A percentile compares a stretch with the other conserved stretches of the same genome.
Evolutionary conservation across 305 asterid genomes (phyloP).

Genomic region (Solanum hybrid): DNA sequence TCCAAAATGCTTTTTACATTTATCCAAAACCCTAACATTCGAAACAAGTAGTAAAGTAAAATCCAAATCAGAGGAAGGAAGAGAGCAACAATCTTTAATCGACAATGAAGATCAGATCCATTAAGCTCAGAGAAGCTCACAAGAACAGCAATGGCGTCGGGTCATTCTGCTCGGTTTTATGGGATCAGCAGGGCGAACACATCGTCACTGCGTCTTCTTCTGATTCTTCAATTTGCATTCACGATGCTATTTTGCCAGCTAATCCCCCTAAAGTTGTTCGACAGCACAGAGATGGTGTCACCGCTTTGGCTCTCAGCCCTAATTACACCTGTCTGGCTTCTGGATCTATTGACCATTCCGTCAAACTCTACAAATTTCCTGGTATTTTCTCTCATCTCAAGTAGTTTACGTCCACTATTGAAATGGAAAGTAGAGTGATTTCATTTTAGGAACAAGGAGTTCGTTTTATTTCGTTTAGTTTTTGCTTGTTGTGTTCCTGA

Average conservation of each 20-base stretch:
- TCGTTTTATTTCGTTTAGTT: not conserved
- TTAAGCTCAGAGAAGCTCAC: conserved; percentile 93
- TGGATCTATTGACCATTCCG: conserved; percentile 89
- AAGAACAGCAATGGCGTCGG: conserved; percentile 22
- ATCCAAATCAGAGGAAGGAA: not conserved
- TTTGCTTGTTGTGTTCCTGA: not conserved
- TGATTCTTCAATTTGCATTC: conserved; percentile 74
- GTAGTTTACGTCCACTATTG: not conserved
- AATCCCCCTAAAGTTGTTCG: conserved; percentile 55
- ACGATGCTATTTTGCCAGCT: conserved; percentile 52
- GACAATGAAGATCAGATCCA: conserved; percentile 72
- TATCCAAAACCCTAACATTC: not conserved
- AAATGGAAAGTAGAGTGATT: not conserved
- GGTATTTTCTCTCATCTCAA: conserved; percentile 27
- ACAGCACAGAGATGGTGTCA: conserved; percentile 85
- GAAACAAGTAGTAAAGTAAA: not conserved
- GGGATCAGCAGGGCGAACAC: conserved; percentile 60
- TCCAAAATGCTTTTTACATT: not conserved
- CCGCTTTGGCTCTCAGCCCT: conserved; percentile 65
- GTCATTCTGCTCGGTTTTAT: conserved; percentile 57
- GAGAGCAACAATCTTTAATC: not conserved
- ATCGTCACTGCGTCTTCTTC: conserved; percentile 76
- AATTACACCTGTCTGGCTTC: conserved; percentile 93
- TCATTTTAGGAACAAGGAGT: not conserved
- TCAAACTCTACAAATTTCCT: conserved; percentile 93